A percentile compares a stretch with the other conserved stretches of the same genome.
These are phyloP conservation scores for Scheffersomyces lignosus DNA, from an alignment of 805 yeast species.

Conservation along the genomic window DNA sequence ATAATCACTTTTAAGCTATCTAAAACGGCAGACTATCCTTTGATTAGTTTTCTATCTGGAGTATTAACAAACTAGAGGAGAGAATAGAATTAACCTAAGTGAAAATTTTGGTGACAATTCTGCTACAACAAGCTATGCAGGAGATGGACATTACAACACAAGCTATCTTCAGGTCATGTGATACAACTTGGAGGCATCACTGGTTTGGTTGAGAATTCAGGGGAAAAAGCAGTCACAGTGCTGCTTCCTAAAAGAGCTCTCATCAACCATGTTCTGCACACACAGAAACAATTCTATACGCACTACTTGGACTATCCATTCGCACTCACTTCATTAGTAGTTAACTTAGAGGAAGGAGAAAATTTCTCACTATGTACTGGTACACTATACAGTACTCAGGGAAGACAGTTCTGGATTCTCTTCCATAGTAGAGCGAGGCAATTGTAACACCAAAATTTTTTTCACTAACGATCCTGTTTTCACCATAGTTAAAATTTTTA, in stretches of 20 bases:
- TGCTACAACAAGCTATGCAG: too few relatives aligned
- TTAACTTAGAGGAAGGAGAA: too few relatives aligned
- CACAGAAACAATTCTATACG: too few relatives aligned
- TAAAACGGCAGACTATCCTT: conserved; percentile 82
- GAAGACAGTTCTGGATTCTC: too few relatives aligned
- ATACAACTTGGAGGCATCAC: too few relatives aligned
- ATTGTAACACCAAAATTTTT: conserved; percentile 13
- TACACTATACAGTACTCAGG: too few relatives aligned
- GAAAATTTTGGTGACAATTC: conserved; percentile 2
- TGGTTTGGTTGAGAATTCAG: conserved; percentile 1
- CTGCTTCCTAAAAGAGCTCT: not conserved
- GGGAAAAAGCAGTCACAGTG: conserved; percentile 7
- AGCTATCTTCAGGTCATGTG: too few relatives aligned
- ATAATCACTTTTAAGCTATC: conserved; percentile 78
- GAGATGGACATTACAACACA: too few relatives aligned
- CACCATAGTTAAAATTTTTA: conserved; percentile 6
- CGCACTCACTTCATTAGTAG: too few relatives aligned
- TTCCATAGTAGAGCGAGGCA: too few relatives aligned
- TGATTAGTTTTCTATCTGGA: conserved; percentile 32
- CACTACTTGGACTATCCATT: too few relatives aligned
- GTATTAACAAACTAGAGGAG: conserved; percentile 12
- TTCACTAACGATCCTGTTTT: conserved; percentile 1
- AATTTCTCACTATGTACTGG: too few relatives aligned
- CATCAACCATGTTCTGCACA: not conserved
- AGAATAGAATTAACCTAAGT: conserved; percentile 3